These are phyloP conservation scores for Lactarius trivialis DNA, from an alignment of 768 basidiomycete species.

Conservation along the genomic window DNA sequence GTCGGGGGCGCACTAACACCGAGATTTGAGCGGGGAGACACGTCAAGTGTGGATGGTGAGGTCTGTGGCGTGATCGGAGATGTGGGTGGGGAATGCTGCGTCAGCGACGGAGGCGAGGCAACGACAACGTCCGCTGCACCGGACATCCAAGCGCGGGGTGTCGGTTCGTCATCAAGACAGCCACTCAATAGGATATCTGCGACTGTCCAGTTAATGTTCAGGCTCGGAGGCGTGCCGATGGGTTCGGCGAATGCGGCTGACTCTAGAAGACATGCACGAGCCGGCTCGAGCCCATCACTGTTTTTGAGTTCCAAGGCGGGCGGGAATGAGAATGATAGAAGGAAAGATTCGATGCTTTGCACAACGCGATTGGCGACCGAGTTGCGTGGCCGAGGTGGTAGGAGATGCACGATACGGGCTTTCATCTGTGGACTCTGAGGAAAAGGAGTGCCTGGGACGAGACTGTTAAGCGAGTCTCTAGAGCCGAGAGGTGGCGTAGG, in stretches of 20 bases:
- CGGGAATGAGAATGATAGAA: conserved; percentile 32
- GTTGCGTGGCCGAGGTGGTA: conserved; percentile 24
- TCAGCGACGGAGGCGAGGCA: conserved; percentile 4
- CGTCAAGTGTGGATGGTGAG: background rate
- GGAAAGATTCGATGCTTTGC: conserved; percentile 33
- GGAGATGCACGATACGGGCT: conserved; percentile 31
- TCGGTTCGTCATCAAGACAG: conserved; percentile 29
- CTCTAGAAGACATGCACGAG: conserved; percentile 13
- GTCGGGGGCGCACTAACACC: conserved; percentile 24
- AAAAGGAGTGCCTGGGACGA: background rate
- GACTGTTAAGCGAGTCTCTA: conserved; percentile 21
- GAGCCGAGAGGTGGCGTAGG: conserved; percentile 24
- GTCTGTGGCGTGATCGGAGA: background rate
- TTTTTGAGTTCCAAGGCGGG: background rate
- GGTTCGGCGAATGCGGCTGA: conserved; percentile 11
- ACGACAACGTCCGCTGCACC: conserved; percentile 31
- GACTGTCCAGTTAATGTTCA: conserved; percentile 29
- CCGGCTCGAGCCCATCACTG: background rate
- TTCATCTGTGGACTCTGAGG: conserved; percentile 13
- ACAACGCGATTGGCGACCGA: conserved; percentile 30
- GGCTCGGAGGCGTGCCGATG: conserved; percentile 12
- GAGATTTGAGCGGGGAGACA: background rate
- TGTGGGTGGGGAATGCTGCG: background rate
- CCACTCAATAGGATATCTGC: conserved; percentile 33
- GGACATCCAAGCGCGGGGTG: conserved; percentile 30